A percentile compares a stretch with the other conserved stretches of the same genome.
phyloP scores from a whole-genome alignment of 1,284 basidiomycete species.

The Heterobasidion annosum region DNA sequence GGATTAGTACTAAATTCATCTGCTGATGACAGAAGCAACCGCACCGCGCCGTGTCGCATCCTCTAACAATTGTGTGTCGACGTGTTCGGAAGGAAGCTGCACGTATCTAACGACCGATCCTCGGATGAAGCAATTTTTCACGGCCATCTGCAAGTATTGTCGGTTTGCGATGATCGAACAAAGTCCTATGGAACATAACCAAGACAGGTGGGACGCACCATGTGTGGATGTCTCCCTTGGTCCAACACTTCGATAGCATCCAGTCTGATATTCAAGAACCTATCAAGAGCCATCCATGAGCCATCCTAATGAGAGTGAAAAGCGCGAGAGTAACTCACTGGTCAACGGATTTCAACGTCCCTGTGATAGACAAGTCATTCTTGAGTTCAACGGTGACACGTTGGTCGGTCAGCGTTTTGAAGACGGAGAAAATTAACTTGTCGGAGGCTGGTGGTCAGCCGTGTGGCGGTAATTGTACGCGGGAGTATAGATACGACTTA shows the following conservation, averaged over 20 bases:
- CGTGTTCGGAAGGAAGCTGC: slow-evolving; percentile 84
- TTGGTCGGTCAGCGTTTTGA: slow-evolving; percentile 98
- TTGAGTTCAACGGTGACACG: slow-evolving; percentile 97
- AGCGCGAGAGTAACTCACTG: slow-evolving; percentile 54
- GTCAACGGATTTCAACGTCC: slow-evolving; percentile 95
- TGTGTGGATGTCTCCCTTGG: slow-evolving; percentile 92
- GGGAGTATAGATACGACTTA: background rate
- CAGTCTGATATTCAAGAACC: slow-evolving; percentile 95
- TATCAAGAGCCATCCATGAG: slow-evolving; percentile 20
- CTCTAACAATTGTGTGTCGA: slow-evolving; percentile 94
- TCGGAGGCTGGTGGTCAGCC: background rate
- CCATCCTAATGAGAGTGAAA: background rate
- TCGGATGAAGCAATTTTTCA: slow-evolving; percentile 98
- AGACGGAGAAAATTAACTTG: slow-evolving; percentile 96
- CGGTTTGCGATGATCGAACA: background rate
- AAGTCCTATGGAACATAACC: background rate
- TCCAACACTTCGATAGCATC: slow-evolving; percentile 93
- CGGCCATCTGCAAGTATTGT: slow-evolving; percentile 73
- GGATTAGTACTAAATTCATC: background rate
- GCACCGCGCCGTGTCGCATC: slow-evolving; percentile 94
- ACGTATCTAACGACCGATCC: slow-evolving; percentile 98
- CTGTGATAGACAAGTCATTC: slow-evolving; percentile 97
- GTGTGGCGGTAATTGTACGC: background rate
- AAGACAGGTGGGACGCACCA: slow-evolving; percentile 49
- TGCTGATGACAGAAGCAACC: slow-evolving; percentile 13